Percentiles rank a stretch among this genome's conserved stretches.
phyloP scores from a whole-genome alignment of 176 grass and related monocot genomes.

The Juncus effusus region DNA sequence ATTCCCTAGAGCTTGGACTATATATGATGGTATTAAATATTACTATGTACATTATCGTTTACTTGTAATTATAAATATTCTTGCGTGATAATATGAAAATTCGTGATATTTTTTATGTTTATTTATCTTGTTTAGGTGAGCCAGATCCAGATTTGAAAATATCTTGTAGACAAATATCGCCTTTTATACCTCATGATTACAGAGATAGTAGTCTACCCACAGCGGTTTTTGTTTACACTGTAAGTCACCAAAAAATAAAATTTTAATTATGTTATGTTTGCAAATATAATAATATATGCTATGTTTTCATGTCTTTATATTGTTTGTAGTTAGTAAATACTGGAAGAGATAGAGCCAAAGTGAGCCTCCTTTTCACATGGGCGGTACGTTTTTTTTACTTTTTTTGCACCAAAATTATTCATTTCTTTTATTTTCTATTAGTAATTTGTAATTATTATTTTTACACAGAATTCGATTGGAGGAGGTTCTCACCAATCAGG shows the following conservation, averaged over 20 bases:
- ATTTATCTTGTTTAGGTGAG: constrained; percentile 54
- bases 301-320: constrained; percentile 27
- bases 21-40: constrained; percentile 75
- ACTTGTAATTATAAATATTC: constrained; percentile 17
- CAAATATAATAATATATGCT: no score
- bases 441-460: neutral
- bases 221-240: constrained; percentile 91
- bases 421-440: neutral
- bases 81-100: neutral
- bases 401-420: neutral
- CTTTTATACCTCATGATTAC: constrained; percentile 97
- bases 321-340: constrained; percentile 78
- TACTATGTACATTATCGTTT: no score
- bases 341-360: constrained; percentile 91
- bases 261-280: neutral
- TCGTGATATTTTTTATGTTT: neutral
- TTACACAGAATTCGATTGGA: constrained; percentile 82
- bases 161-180: constrained; percentile 96
- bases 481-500: constrained; percentile 83
- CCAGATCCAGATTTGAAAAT: constrained; percentile 96
- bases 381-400: constrained; percentile 41
- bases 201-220: constrained; percentile 88
- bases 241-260: constrained; percentile 38
- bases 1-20: constrained; percentile 94
- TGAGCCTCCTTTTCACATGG: constrained; percentile 86